These are phyloP conservation scores for Plasmodium sp. DNA, from an alignment of 169 alveolate species.

Conservation along the genomic window DNA sequence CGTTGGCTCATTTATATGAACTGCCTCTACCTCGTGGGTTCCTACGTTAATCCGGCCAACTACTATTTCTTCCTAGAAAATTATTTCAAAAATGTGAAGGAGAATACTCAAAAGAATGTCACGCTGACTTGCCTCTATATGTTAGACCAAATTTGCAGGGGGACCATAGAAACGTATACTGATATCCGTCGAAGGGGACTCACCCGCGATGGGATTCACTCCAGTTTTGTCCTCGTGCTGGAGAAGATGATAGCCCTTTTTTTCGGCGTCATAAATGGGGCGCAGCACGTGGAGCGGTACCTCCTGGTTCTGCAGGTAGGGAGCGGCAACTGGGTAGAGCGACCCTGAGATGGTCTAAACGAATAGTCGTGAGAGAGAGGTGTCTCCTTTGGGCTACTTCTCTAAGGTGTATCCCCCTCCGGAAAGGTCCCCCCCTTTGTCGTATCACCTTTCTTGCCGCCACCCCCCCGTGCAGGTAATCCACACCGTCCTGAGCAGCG, in stretches of 20 bases:
- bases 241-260: constrained; percentile 4
- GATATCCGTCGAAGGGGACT: not conserved
- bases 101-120: not conserved
- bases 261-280: constrained; percentile 11
- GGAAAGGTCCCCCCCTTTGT: not conserved
- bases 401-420: not conserved
- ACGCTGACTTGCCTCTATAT: constrained; percentile 38
- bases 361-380: not conserved
- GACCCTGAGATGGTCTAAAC: not conserved
- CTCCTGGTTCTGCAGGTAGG: constrained; percentile 45
- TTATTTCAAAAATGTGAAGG: constrained; percentile 17
- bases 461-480: constrained; percentile 15
- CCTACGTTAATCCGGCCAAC: constrained; percentile 55
- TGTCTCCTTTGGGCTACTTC: not conserved
- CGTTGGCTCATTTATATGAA: constrained; percentile 27
- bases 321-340: not conserved
- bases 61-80: constrained; percentile 54
- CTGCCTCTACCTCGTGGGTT: constrained; percentile 35
- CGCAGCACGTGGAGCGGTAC: constrained; percentile 13
- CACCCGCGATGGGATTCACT: not conserved
- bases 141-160: not conserved
- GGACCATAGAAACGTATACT: constrained; percentile 47
- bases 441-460: not conserved
- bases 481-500: constrained; percentile 4
- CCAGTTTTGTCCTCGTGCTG: not conserved